Percentiles rank a stretch among this genome's conserved stretches.
Conservation (phyloP, 2,329 filamentous ascomycete genomes). For the Colletotrichum tanaceti region DNA sequence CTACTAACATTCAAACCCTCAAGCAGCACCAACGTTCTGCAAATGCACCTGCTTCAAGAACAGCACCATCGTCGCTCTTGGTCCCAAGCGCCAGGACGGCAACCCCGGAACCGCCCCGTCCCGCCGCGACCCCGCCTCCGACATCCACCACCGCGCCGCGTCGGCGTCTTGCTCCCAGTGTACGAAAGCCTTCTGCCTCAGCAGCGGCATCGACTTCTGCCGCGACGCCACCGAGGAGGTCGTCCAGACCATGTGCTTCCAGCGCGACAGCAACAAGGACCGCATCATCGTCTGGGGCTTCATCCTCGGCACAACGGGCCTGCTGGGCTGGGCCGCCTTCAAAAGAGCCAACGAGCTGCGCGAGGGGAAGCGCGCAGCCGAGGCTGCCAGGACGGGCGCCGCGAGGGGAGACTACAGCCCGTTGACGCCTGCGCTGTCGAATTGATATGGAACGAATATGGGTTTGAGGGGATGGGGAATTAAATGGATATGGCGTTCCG, state of each 20-base stretch:
- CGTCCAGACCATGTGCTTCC: slow-evolving; percentile 72
- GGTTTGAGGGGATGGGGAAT: no score
- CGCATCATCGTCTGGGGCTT: slow-evolving; percentile 75
- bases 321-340: slow-evolving; percentile 70
- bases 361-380: slow-evolving; percentile 43
- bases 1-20: slow-evolving; percentile 42
- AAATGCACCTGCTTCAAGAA: slow-evolving; percentile 79
- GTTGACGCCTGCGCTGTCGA: slow-evolving; percentile 10
- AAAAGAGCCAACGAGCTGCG: slow-evolving; percentile 60
- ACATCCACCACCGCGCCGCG: slow-evolving; percentile 48
- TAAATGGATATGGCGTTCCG: background rate
- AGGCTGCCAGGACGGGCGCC: slow-evolving; percentile 19
- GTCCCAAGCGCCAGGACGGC: slow-evolving; percentile 52
- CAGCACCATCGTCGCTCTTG: slow-evolving; percentile 73
- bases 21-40: slow-evolving; percentile 73
- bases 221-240: slow-evolving; percentile 71
- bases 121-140: slow-evolving; percentile 43
- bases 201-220: slow-evolving; percentile 71
- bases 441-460: background rate
- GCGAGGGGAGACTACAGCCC: slow-evolving; percentile 39
- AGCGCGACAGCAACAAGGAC: slow-evolving; percentile 75
- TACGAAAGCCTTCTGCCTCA: slow-evolving; percentile 73
- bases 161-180: slow-evolving; percentile 68
- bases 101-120: slow-evolving; percentile 43
- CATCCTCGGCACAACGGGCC: slow-evolving; percentile 67